Evolutionary conservation across 257 asterid genomes (phyloP).

Genomic region (Echium plantagineum): DNA sequence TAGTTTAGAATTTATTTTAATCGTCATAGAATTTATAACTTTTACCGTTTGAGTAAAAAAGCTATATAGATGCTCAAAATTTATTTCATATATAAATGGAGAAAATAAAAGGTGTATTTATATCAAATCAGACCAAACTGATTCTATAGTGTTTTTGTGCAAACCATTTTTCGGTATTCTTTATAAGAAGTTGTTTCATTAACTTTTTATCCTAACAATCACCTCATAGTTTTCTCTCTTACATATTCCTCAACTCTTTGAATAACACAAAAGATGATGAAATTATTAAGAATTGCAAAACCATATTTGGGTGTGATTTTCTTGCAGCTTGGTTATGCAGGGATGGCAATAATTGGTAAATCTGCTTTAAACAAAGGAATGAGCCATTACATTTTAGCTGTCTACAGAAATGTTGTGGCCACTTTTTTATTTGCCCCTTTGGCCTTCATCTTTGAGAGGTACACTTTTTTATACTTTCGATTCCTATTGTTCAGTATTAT

Average conservation of each 20-base stretch:
- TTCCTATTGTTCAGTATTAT: too few relatives aligned
- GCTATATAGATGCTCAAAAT: too few relatives aligned
- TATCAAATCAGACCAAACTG: too few relatives aligned
- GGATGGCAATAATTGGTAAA: slow-evolving; percentile 40
- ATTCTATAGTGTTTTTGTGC: background rate
- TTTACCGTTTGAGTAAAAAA: too few relatives aligned
- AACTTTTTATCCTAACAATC: too few relatives aligned
- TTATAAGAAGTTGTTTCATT: too few relatives aligned
- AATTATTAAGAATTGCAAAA: slow-evolving; percentile 15
- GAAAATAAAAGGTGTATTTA: too few relatives aligned
- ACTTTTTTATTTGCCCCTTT: slow-evolving; percentile 36
- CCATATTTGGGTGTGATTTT: slow-evolving; percentile 41
- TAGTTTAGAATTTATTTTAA: too few relatives aligned
- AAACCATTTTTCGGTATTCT: background rate
- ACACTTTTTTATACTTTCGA: too few relatives aligned
- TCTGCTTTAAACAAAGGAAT: slow-evolving; percentile 48
- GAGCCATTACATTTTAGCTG: slow-evolving; percentile 43
- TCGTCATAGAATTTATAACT: too few relatives aligned
- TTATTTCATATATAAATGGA: too few relatives aligned
- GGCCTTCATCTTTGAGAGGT: slow-evolving; percentile 51
- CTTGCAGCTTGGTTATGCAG: slow-evolving; percentile 39
- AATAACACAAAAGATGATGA: background rate
- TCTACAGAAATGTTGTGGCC: slow-evolving; percentile 48
- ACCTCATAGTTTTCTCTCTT: too few relatives aligned
- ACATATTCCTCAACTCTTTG: background rate